Conservation (phyloP, 805 yeast genomes). For the Pichia ethanolica region DNA sequence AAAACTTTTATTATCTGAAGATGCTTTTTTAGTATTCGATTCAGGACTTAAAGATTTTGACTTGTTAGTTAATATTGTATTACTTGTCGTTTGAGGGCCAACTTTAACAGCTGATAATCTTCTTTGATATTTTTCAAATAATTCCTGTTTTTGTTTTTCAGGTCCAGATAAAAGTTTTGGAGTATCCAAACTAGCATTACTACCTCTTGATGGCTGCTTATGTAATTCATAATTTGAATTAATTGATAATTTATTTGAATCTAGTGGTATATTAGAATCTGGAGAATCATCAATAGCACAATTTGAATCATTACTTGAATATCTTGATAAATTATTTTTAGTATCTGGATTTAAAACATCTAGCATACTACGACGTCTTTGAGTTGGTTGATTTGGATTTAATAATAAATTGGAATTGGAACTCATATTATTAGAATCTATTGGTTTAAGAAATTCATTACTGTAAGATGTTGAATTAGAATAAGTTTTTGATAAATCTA, state of each 20-base stretch:
- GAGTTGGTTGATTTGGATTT: no score
- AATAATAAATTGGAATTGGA: no score
- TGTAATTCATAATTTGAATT: background rate
- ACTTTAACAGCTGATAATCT: conserved; percentile 22
- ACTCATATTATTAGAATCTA: no score
- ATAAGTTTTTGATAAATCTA: background rate
- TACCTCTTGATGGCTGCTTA: background rate
- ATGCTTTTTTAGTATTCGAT: background rate
- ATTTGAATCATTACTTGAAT: background rate
- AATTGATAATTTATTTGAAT: no score
- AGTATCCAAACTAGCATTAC: background rate
- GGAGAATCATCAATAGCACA: conserved; percentile 1
- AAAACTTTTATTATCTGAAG: conserved; percentile 1
- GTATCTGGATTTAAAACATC: conserved; percentile 4
- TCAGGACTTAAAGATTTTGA: no score
- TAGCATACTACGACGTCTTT: conserved; percentile 6
- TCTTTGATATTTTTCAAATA: conserved; percentile 26
- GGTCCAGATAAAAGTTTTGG: background rate
- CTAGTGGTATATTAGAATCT: no score
- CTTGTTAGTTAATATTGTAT: no score
- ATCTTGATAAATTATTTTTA: background rate
- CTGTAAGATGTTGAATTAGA: background rate
- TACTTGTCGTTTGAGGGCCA: background rate
- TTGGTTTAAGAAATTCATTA: background rate
- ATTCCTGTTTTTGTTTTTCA: conserved; percentile 14